Percentiles rank a stretch among this genome's conserved stretches.
Evolutionary conservation across 1,139 yeast species (phyloP).

Genomic region (Geotrichum bryndzae): DNA sequence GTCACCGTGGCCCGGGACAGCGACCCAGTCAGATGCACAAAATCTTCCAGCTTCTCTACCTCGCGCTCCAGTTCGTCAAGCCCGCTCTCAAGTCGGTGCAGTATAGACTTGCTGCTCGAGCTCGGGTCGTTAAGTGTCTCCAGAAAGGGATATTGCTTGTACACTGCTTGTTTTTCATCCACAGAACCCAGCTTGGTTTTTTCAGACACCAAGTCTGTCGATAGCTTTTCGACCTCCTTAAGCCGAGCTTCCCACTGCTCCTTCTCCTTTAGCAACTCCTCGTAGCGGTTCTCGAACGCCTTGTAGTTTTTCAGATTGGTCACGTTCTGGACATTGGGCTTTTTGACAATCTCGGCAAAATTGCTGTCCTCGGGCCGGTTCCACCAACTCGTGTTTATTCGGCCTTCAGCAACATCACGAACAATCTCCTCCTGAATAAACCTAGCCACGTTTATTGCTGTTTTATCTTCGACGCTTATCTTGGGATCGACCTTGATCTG

Average conservation of each 20-base stretch:
- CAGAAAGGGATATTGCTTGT: constrained; percentile 6
- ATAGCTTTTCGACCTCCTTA: constrained; percentile 11
- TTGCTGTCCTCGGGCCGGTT: constrained; percentile 32
- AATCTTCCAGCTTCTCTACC: constrained; percentile 12
- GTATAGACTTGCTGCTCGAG: not conserved
- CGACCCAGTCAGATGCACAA: constrained; percentile 9
- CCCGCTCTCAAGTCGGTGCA: constrained; percentile 1
- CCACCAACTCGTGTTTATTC: constrained; percentile 65
- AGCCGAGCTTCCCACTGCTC: constrained; percentile 42
- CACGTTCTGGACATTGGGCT: constrained; percentile 54
- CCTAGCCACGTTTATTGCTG: constrained; percentile 42
- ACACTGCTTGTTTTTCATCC: not conserved
- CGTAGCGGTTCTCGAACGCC: constrained; percentile 43
- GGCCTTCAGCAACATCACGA: constrained; percentile 53
- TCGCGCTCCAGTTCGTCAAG: constrained; percentile 9
- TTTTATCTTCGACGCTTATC: constrained; percentile 25
- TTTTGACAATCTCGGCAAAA: constrained; percentile 30
- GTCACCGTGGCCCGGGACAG: constrained; percentile 5
- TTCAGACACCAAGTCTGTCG: constrained; percentile 1
- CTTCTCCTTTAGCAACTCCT: constrained; percentile 44
- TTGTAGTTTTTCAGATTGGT: constrained; percentile 45
- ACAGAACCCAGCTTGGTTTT: not conserved
- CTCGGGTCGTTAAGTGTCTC: not conserved
- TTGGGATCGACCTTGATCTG: constrained; percentile 26
- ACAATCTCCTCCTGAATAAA: constrained; percentile 62